A percentile compares a stretch with the other conserved stretches of the same genome.
phyloP scores from a whole-genome alignment of 768 basidiomycete genomes.

The Naganishia onofrii region DNA sequence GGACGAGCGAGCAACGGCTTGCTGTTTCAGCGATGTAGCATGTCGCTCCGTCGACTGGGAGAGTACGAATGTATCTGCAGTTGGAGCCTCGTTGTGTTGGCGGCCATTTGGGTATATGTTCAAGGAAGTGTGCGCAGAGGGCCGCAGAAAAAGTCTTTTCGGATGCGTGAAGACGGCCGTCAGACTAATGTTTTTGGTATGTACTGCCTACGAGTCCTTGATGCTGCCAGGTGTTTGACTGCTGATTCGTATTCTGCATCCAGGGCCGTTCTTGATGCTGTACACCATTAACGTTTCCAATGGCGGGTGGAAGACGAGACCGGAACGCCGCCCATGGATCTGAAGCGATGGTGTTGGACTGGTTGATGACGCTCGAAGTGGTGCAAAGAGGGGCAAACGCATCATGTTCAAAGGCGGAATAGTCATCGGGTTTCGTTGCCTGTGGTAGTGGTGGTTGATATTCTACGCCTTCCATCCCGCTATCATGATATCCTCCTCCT shows the following conservation, averaged over 20 bases:
- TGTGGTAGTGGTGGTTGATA: neutral
- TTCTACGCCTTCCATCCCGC: slow-evolving; percentile 2
- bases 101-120: no score
- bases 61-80: no score
- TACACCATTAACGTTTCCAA: neutral
- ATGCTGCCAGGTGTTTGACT: neutral
- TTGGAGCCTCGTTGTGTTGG: no score
- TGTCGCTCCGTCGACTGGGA: no score
- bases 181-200: neutral
- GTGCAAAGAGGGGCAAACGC: slow-evolving; percentile 10
- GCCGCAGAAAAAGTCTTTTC: neutral
- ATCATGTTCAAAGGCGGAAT: slow-evolving; percentile 18
- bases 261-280: slow-evolving; percentile 3
- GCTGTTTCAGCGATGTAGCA: neutral
- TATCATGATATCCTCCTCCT: neutral
- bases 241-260: slow-evolving; percentile 1
- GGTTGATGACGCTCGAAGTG: neutral
- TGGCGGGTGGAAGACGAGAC: neutral
- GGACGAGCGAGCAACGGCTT: neutral
- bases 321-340: slow-evolving; percentile 22
- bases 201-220: neutral
- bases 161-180: neutral
- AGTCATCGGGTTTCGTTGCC: slow-evolving; percentile 5
- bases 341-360: neutral
- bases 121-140: neutral